Conservation (phyloP, 768 basidiomycete genomes). For the Rhizopogon vulgaris region DNA sequence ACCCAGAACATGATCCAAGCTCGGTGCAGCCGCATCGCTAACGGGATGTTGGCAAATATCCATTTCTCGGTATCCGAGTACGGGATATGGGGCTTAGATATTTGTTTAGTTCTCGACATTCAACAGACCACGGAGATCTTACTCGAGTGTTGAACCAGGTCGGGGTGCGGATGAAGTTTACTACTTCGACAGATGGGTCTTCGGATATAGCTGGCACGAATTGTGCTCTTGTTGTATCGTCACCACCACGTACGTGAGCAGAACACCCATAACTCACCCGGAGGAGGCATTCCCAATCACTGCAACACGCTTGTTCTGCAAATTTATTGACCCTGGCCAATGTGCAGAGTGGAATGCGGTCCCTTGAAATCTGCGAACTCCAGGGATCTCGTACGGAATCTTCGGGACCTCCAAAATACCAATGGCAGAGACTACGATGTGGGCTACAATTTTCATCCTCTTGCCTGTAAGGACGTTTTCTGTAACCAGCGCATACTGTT, state of each 20-base stretch:
- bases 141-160: constrained; percentile 57
- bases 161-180: constrained; percentile 57
- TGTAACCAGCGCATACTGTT: constrained; percentile 30
- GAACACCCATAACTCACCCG: constrained; percentile 32
- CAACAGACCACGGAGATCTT: constrained; percentile 8
- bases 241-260: constrained; percentile 1
- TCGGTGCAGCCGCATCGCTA: constrained; percentile 45
- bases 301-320: constrained; percentile 36
- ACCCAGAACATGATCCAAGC: constrained; percentile 46
- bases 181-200: constrained; percentile 44
- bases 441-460: constrained; percentile 25
- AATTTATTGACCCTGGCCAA: constrained; percentile 37
- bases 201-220: constrained; percentile 48
- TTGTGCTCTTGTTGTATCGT: constrained; percentile 43
- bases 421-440: constrained; percentile 46
- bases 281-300: constrained; percentile 61
- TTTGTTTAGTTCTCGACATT: constrained; percentile 15
- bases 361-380: constrained; percentile 39
- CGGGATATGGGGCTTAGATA: constrained; percentile 35
- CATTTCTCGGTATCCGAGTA: constrained; percentile 35
- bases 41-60: constrained; percentile 49
- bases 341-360: constrained; percentile 45
- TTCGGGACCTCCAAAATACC: constrained; percentile 43
- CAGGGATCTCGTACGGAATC: constrained; percentile 28
- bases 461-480: constrained; percentile 29